Conservation (phyloP, 768 basidiomycete species). For the Auriscalpium microsporum region DNA sequence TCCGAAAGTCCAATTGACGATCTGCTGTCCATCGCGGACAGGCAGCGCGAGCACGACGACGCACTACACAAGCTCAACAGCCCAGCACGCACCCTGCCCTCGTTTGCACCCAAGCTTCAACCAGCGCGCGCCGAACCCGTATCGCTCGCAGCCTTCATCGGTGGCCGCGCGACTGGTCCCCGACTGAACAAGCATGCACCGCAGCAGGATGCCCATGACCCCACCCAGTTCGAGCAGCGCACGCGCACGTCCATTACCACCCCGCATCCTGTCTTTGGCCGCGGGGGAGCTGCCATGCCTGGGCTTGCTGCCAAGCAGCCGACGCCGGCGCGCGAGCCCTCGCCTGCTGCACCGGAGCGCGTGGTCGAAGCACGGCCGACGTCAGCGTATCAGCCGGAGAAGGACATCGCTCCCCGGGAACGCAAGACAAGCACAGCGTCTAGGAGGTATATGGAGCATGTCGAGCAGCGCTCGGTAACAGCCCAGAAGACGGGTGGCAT, state of each 20-base stretch:
- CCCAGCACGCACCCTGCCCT: not conserved
- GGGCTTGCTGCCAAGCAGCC: conserved; percentile 40
- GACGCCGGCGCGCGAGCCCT: conserved; percentile 4
- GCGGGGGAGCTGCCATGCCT: conserved; percentile 68
- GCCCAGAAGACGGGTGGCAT: not conserved
- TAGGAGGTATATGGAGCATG: conserved; percentile 11
- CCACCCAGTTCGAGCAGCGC: conserved; percentile 59
- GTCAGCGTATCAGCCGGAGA: not conserved
- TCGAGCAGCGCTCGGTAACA: conserved; percentile 3
- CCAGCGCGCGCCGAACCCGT: conserved; percentile 34
- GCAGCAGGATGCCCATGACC: conserved; percentile 58
- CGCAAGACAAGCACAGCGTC: conserved; percentile 1
- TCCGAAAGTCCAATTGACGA: not conserved
- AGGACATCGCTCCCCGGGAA: not conserved
- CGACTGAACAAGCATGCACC: conserved; percentile 65
- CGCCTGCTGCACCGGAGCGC: conserved; percentile 3
- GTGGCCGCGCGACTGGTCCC: conserved; percentile 68
- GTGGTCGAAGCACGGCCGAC: not conserved
- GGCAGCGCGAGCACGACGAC: conserved; percentile 1
- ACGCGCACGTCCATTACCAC: conserved; percentile 31
- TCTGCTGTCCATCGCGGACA: not conserved
- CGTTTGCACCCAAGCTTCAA: not conserved
- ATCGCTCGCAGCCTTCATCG: conserved; percentile 77
- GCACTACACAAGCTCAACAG: conserved; percentile 5
- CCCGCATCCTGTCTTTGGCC: conserved; percentile 72